phyloP scores from a whole-genome alignment of 1,284 basidiomycete genomes.

The Heimioporus retisporus region DNA sequence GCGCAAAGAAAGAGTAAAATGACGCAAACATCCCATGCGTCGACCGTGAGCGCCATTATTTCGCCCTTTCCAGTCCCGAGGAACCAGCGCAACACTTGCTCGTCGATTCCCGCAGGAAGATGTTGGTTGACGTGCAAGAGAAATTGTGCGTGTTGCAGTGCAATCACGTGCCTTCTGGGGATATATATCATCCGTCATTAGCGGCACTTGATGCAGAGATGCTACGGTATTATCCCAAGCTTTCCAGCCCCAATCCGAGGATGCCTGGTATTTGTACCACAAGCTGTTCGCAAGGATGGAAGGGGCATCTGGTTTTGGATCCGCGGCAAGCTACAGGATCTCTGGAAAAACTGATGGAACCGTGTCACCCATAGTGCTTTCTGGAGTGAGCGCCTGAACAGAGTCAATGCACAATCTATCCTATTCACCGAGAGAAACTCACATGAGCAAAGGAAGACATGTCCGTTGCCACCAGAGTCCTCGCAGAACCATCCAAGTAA shows the following conservation, averaged over 20 bases:
- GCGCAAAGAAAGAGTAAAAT: constrained; percentile 74
- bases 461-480: constrained; percentile 69
- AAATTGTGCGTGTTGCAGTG: constrained; percentile 74
- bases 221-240: constrained; percentile 85
- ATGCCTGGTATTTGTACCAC: constrained; percentile 82
- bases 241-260: constrained; percentile 78
- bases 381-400: constrained; percentile 56
- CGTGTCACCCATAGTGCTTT: constrained; percentile 55
- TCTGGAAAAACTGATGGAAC: constrained; percentile 74
- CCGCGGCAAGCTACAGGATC: constrained; percentile 69
- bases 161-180: constrained; percentile 58
- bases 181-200: constrained; percentile 62
- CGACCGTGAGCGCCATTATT: constrained; percentile 63
- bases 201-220: constrained; percentile 72
- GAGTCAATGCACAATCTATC: not conserved
- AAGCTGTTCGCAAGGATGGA: constrained; percentile 77
- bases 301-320: constrained; percentile 66
- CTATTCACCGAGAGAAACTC: constrained; percentile 32
- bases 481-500: constrained; percentile 62
- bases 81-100: constrained; percentile 76
- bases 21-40: constrained; percentile 74
- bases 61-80: constrained; percentile 70
- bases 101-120: constrained; percentile 74
- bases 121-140: constrained; percentile 80
- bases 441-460: constrained; percentile 70